Evolutionary conservation across 2,329 filamentous ascomycete species (phyloP), one percentile per base, ranked within the genome.

Genomic region (Ceratocystis papillata): DNA sequence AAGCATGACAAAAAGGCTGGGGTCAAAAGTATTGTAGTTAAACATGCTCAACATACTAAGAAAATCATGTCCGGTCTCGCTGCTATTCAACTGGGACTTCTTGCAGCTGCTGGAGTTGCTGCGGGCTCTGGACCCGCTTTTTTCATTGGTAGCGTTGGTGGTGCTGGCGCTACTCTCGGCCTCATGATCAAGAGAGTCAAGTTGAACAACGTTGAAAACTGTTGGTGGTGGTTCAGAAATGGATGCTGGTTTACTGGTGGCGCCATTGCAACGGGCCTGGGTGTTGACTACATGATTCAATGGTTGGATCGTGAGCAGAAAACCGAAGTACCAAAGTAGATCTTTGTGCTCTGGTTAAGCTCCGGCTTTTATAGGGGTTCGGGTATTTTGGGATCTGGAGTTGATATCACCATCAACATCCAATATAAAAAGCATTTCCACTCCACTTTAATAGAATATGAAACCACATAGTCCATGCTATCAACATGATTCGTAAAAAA

Each of bases 21-120:
- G 7, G 94, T 96, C 76, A 95, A 93, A 78, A 90, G 87, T 72
- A 94, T 95, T 70, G 90, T 88, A 1, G 78, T 95, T 48, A 87
- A 87, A 73, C 89, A 95, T 70, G 87, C 89, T 69, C 80, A 82
- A 4, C 81, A 91, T 68, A 92, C 89, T 1, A 95, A 94, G 75
- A 77, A 84, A 64, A 85, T 95, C 7, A 76, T 96, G 67, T 82
- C 83, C 1, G 87, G 86, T 0, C 77, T 94, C 44, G 89, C 87
- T 2, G 79, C 81, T 1, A 78, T 82, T 6, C 90, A 95, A 74
- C 76, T 93, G 12, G 81, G 81, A 1, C 76, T 94, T 15, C 78
- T 96, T 45, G 83, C 83, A 2, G 85, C 82, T 1, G 87, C 89
- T 15, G 90, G 90, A 1, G 74, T 82, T 45, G 83, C 85, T 12